Evolutionary conservation across 257 asterid species (phyloP), one percentile per base, ranked within the genome.

Genomic region (Cordia subcordata): DNA sequence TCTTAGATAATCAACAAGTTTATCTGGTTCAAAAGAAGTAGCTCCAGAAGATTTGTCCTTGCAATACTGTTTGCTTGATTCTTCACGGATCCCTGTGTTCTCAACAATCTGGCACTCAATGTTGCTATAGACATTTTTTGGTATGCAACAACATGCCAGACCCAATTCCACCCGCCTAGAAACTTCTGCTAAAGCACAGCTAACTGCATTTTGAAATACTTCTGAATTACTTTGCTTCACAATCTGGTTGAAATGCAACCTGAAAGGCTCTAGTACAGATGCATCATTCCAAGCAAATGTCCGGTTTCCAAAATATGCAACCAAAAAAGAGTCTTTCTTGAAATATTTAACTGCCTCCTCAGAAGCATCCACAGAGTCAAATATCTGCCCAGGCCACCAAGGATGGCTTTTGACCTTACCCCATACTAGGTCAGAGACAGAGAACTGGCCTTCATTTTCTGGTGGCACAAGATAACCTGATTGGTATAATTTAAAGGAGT

Each of bases 321-420:
- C 91, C 85, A 92, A 76, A 81, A 75, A 82, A 16, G 94, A 61
- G 54, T 86, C 96, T 60, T 86, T 92, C 71, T 84, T 92, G 49
- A 66, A 64, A 75, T 88, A 62, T 66, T 86, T 88, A 60, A 75
- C 76, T 22, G 96, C 96, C 74, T 75, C 81, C 57, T 88, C 95
- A 1, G 99, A 92, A 66, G 96, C 97, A 81, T 88, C 88, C 3
- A 72, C 73, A 9, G 83, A 87, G 69, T 81, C 94, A 57, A 75
- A 86, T 75, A 92, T 84, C 75, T 88, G 99, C 17, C 99, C 99
- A 11, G 99, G 99, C 99, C 99, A 92, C 99, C 97, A 92, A 0
- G 99, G 97, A 79, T 92, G 96, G 79, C 91, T 88, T 60, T 88
- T 80, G 62, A 88, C 95, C 75, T 92, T 92, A 42, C 99, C 99